Evolutionary conservation across 768 basidiomycete genomes (phyloP).

Genomic region (Suillus occidentalis): DNA sequence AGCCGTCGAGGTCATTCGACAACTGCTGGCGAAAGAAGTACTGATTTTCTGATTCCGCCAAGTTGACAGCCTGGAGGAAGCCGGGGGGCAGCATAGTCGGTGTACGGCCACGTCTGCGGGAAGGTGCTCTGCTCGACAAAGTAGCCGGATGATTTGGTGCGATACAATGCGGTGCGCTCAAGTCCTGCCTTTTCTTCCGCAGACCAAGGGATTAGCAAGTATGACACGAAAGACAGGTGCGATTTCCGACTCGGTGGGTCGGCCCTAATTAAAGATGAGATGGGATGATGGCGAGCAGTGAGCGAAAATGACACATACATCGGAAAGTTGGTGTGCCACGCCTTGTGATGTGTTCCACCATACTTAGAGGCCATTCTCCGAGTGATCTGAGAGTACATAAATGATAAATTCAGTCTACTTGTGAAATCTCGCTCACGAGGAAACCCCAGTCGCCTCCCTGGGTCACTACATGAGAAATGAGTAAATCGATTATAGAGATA

Average conservation of each 20-base stretch:
- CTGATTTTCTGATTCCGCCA: conserved; percentile 58
- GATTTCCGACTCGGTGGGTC: conserved; percentile 23
- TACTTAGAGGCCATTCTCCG: conserved; percentile 33
- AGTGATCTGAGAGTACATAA: conserved; percentile 32
- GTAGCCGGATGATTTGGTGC: conserved; percentile 38
- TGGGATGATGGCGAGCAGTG: conserved; percentile 22
- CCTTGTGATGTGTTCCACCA: conserved; percentile 45
- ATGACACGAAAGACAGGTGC: conserved; percentile 30
- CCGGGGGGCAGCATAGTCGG: conserved; percentile 66
- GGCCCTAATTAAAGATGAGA: neutral
- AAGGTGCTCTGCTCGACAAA: conserved; percentile 40
- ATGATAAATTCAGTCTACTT: neutral
- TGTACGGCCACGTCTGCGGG: conserved; percentile 76
- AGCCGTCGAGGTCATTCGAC: conserved; percentile 66
- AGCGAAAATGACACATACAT: conserved; percentile 32
- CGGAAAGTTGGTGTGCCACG: conserved; percentile 52
- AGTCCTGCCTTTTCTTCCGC: conserved; percentile 36
- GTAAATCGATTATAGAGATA: neutral
- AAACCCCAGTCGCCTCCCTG: conserved; percentile 53
- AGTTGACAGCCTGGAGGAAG: conserved; percentile 67
- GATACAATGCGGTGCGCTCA: conserved; percentile 30
- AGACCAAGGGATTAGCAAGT: conserved; percentile 29
- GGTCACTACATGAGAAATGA: conserved; percentile 32
- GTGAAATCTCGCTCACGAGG: conserved; percentile 25
- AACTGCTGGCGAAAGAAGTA: conserved; percentile 78